Conservation (phyloP, 2,329 filamentous ascomycete species). For the Aspergillus sp. region DNA sequence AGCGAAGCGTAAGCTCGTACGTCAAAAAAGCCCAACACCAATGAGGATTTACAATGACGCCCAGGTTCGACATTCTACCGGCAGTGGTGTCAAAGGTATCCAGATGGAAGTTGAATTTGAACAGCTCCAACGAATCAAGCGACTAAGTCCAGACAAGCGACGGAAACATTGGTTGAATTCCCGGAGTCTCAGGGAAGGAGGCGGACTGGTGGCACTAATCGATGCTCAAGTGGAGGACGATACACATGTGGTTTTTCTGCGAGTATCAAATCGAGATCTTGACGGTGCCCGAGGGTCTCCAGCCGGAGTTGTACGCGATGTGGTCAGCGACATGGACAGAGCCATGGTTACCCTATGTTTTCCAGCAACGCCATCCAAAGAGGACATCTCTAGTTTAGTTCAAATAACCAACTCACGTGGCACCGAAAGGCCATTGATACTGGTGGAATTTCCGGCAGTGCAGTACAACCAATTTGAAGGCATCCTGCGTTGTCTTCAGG, state of each 20-base stretch:
- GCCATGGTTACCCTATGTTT: constrained; percentile 3
- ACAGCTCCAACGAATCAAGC: constrained; percentile 2
- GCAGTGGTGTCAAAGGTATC: not conserved
- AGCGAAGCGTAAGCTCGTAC: constrained; percentile 4
- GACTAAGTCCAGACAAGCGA: not conserved
- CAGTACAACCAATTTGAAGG: constrained; percentile 14
- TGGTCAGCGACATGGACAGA: not conserved
- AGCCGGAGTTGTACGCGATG: not conserved
- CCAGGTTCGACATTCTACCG: not conserved
- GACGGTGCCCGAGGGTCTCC: not conserved
- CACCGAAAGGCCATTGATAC: not conserved
- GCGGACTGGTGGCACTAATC: constrained; percentile 2
- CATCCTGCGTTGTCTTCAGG: constrained; percentile 12
- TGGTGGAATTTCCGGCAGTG: constrained; percentile 14
- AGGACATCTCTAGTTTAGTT: not conserved
- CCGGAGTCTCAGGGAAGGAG: not conserved
- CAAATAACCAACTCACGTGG: not conserved
- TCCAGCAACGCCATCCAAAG: not conserved
- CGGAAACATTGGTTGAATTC: constrained; percentile 7
- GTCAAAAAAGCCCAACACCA: constrained; percentile 4
- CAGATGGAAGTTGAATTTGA: constrained; percentile 13
- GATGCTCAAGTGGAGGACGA: constrained; percentile 4
- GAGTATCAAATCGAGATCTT: constrained; percentile 2
- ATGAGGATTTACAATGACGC: constrained; percentile 6
- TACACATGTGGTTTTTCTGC: constrained; percentile 6